Evolutionary conservation across 768 basidiomycete species (phyloP), one percentile per base, ranked within the genome.

Genomic region (Auriculariales sp.): DNA sequence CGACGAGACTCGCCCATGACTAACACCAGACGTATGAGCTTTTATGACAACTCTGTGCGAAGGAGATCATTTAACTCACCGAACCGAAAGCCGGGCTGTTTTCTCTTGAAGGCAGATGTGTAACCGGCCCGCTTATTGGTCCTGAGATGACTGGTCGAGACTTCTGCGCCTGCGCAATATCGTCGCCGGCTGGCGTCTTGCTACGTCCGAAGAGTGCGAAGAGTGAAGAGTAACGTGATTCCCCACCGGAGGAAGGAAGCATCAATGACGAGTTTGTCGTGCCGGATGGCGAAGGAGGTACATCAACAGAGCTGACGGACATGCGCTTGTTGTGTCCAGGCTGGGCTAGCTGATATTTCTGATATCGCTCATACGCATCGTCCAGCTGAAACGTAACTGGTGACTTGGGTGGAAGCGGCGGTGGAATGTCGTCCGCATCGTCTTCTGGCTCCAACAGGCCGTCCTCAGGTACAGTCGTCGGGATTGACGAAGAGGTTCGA

Each of bases 1-100:
- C 87, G 0, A 97, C 82, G 46, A 97, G 66, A 61, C 91, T 94
- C 6, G 88, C 81, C 94, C 94, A 98, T 0, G 90, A 91, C 77
- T 91, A 47, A n/a, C 22, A 52, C 36, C 28, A 31, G 5, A 15
- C 3, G 50, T 24, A 44, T 42, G 19, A 34, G 33, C 34, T 15
- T 10, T 31, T 22, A 45, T 44, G 9, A 48, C 29, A 47, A 48
- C 14, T 22, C 25, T 31, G 39, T 46, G 7, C 33, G 14, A 19
- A 28, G 51, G 24, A 19, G 53, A 28, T 49, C 55, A 49, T 12
- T 51, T 49, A 47, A 65, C 71, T 51, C 58, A 83, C 83, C 51
- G 72, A 74, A 30, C 83, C 82, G 60, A 91, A 89, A 4, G 72
- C 73, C 3, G 81, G 75, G 59, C 76, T 80, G 1, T 63, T 69